Base-by-base conservation (phyloP, 163 green algal genomes). In the Volvox carteri region DNA sequence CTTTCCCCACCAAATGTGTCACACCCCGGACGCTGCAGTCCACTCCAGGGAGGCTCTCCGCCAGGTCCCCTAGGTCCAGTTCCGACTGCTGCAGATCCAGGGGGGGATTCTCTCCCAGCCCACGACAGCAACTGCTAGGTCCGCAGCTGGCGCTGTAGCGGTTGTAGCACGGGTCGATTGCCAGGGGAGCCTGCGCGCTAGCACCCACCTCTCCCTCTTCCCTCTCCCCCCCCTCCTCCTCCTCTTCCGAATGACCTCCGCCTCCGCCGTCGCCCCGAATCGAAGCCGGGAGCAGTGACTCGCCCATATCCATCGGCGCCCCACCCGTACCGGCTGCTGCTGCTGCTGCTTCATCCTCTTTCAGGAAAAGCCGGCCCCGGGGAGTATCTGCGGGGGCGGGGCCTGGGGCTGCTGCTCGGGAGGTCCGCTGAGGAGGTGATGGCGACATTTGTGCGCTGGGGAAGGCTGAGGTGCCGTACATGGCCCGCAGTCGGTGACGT, bases 1-100 rank as follows among this genome's bases (percentile, higher is more conserved):
- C 68, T 23, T 41, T 23, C 28, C 80, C 9, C 19, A 87, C 65
- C 80, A 87, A 48, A 54, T 87, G 80, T n/a, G 16, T 8, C 33
- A 87, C 80, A 23, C 65, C 80, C 18, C n/a, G 7, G 58, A 87
- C 80, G 23, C 19, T 56, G 0, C 7, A 39, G 46, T 87, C 80
- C 46, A 87, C 62, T 41, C 80, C 80, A 8, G 62, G 80, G 30
- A 78, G 19, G 1, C 44, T 41, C 30, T 42, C 33, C 0, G 65
- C 80, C 46, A 87, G 44, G 1, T 11, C 14, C n/a, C 44, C 62
- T 62, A 87, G 46, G 30, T 87, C 65, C 21, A 72, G 28, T 7
- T 33, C 58, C 28, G 60, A 41, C 41, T 28, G 12, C 9, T 60
- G 58, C 58, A 86, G 30, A 28, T 86, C 78, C 56, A 85, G 78